phyloP scores from a whole-genome alignment of 257 asterid genomes.

The Craterostigma plantagineum region DNA sequence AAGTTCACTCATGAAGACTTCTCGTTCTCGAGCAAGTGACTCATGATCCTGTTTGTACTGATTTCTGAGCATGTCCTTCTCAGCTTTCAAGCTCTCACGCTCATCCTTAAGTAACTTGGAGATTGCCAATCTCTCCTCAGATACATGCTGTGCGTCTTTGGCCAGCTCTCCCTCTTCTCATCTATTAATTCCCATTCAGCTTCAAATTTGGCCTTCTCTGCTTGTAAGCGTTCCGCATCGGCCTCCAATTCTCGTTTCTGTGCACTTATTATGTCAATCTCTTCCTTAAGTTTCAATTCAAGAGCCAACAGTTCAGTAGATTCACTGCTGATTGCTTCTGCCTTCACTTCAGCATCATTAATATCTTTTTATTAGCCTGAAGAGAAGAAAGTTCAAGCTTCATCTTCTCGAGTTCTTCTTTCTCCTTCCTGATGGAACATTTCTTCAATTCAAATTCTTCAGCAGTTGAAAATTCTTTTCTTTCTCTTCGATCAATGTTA shows the following conservation, averaged over 20 bases:
- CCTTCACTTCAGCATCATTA: conserved; percentile 42
- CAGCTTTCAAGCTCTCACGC: conserved; percentile 56
- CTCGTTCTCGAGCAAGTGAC: conserved; percentile 63
- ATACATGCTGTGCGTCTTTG: conserved; percentile 58
- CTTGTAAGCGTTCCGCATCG: conserved; percentile 61
- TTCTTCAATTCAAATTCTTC: conserved; percentile 34
- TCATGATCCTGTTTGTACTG: conserved; percentile 56
- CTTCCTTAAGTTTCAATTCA: conserved; percentile 71
- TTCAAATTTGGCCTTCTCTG: conserved; percentile 80
- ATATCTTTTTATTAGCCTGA: conserved; percentile 36
- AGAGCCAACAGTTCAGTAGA: conserved; percentile 55
- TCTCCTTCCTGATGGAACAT: conserved; percentile 32
- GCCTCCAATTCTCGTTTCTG: conserved; percentile 65
- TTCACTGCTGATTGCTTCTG: conserved; percentile 58
- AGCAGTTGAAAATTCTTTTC: conserved; percentile 35
- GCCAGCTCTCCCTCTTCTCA: conserved; percentile 69
- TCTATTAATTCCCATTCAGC: conserved; percentile 82
- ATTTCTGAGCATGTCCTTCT: conserved; percentile 49
- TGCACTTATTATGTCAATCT: conserved; percentile 60
- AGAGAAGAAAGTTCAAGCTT: conserved; percentile 46
- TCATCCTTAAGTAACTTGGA: conserved; percentile 61
- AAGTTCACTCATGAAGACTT: conserved; percentile 51
- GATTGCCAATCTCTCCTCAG: conserved; percentile 55
- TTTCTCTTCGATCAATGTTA: conserved; percentile 27
- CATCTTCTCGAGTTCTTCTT: conserved; percentile 25